These are phyloP conservation scores for Penicillium waksmanii DNA, from an alignment of 495 filamentous ascomycete genomes.

Conservation along the genomic window DNA sequence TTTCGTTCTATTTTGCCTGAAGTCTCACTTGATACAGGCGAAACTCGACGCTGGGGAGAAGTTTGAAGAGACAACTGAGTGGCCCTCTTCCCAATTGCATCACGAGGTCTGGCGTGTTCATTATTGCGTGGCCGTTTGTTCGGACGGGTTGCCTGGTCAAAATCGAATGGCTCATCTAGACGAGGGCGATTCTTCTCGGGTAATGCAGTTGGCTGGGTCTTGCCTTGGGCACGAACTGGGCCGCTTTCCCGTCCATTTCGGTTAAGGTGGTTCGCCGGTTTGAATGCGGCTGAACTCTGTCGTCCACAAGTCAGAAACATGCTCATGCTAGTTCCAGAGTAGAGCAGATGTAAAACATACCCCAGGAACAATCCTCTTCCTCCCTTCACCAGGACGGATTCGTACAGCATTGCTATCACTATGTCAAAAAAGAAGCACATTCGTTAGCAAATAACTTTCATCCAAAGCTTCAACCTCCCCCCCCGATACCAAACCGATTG, in stretches of 20 bases:
- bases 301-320: conserved; percentile 8
- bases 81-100: conserved; percentile 20
- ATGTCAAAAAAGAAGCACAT: neutral
- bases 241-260: conserved; percentile 39
- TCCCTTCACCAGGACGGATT: conserved; percentile 24
- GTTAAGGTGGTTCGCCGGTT: conserved; percentile 37
- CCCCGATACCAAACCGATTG: neutral
- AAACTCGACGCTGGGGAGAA: conserved; percentile 17
- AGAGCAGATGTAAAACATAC: conserved; percentile 11
- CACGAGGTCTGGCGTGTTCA: conserved; percentile 7
- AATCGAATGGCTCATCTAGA: conserved; percentile 16
- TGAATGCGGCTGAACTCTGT: conserved; percentile 23
- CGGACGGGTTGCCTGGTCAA: conserved; percentile 29
- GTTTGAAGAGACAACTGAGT: conserved; percentile 10
- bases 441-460: neutral
- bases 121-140: conserved; percentile 39
- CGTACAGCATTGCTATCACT: conserved; percentile 20
- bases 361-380: conserved; percentile 21
- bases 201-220: conserved; percentile 11
- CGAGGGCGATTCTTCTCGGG: conserved; percentile 1
- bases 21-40: conserved; percentile 26
- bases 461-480: neutral
- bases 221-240: conserved; percentile 40
- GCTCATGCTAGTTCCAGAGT: neutral
- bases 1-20: conserved; percentile 22